These are phyloP conservation scores for Waltergamsia citrina DNA, from an alignment of 2,329 filamentous ascomycete species.

Conservation along the genomic window DNA sequence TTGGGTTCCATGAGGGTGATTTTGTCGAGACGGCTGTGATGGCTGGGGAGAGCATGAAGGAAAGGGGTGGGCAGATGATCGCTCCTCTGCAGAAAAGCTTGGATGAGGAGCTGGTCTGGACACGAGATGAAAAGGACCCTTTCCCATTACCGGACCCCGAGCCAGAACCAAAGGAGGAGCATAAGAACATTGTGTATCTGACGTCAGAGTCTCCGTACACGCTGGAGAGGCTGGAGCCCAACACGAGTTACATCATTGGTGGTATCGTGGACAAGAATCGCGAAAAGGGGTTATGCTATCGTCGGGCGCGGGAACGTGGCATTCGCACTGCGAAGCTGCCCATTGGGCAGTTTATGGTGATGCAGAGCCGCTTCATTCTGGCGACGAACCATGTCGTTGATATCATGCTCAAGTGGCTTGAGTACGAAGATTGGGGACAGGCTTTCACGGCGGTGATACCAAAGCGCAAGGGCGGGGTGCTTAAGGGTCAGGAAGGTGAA, in stretches of 20 bases:
- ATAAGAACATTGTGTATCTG: constrained; percentile 64
- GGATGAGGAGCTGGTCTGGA: constrained; percentile 17
- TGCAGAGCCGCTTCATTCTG: constrained; percentile 77
- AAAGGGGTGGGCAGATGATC: constrained; percentile 44
- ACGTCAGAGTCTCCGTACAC: constrained; percentile 86
- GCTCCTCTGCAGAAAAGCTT: constrained; percentile 41
- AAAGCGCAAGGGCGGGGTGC: constrained; percentile 71
- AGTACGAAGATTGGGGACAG: constrained; percentile 81
- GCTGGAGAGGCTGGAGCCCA: constrained; percentile 72
- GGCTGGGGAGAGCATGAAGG: constrained; percentile 58
- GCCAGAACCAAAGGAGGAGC: constrained; percentile 19
- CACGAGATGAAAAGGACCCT: constrained; percentile 18
- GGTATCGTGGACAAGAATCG: constrained; percentile 94
- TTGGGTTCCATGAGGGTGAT: constrained; percentile 64
- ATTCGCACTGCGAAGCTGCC: constrained; percentile 86
- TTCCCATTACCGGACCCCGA: constrained; percentile 22
- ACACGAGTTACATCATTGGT: constrained; percentile 87
- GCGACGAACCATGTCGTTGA: constrained; percentile 95
- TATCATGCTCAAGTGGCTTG: constrained; percentile 91
- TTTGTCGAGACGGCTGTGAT: constrained; percentile 60
- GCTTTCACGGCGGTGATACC: constrained; percentile 86
- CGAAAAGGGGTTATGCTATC: constrained; percentile 90
- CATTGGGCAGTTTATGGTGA: constrained; percentile 90
- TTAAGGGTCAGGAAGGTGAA: constrained; percentile 34
- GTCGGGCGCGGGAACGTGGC: constrained; percentile 61